A percentile compares a stretch with the other conserved stretches of the same genome.
phyloP scores from a whole-genome alignment of 2,329 filamentous ascomycete species.

The Colletotrichum melonis region DNA sequence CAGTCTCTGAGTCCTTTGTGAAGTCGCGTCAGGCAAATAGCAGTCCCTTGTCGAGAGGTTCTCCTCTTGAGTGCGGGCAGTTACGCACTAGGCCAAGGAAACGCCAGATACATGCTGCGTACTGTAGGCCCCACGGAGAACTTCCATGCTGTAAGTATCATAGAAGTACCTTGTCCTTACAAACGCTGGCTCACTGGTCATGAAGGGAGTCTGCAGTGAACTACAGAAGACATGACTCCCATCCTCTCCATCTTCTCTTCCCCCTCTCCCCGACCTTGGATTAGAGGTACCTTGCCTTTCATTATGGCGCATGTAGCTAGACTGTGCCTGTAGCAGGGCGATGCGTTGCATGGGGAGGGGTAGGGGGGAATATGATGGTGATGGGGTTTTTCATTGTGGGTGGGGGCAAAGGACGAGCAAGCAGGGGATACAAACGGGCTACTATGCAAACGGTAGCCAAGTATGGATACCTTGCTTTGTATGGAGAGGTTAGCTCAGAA shows the following conservation, averaged over 20 bases:
- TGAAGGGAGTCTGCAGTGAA: neutral
- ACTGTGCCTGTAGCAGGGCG: constrained; percentile 19
- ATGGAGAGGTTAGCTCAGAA: neutral
- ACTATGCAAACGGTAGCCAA: neutral
- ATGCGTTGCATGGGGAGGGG: constrained; percentile 25
- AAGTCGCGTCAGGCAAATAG: neutral
- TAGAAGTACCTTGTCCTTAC: neutral
- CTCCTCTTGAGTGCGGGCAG: neutral
- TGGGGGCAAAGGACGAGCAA: neutral
- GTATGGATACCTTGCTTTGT: neutral
- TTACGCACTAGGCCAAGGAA: neutral
- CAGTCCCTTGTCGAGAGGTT: neutral
- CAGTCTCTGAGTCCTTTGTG: neutral
- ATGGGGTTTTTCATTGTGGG: constrained; percentile 1
- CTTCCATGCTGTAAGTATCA: constrained; percentile 1
- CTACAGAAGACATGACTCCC: neutral
- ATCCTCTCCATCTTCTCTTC: neutral
- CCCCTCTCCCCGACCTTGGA: neutral
- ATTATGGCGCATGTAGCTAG: constrained; percentile 13
- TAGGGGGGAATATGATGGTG: constrained; percentile 6
- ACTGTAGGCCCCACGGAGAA: neutral
- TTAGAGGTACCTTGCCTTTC: neutral
- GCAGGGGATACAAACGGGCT: neutral
- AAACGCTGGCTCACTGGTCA: neutral
- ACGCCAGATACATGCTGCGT: neutral